Percentiles rank a stretch among this genome's conserved stretches.
These are phyloP conservation scores for Teunomyces atbi DNA, from an alignment of 805 yeast species.

Conservation along the genomic window DNA sequence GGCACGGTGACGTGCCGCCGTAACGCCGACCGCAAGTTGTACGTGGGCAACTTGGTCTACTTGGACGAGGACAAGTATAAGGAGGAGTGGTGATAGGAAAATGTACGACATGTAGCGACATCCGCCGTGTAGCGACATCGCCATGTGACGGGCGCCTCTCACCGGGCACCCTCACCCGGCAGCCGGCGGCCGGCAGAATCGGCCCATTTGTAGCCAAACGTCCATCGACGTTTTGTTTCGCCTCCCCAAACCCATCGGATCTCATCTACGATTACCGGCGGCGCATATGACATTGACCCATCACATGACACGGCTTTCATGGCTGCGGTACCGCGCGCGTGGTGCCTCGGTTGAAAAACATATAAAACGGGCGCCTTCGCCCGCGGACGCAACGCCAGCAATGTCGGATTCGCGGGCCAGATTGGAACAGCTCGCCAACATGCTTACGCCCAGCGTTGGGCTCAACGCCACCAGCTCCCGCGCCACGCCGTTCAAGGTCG, in stretches of 20 bases:
- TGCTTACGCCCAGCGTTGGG: slow-evolving; percentile 19
- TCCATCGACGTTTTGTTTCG: background rate
- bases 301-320: background rate
- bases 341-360: slow-evolving; percentile 4
- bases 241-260: too few species aligned
- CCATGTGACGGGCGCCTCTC: too few species aligned
- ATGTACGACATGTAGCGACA: background rate
- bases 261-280: background rate
- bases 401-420: background rate
- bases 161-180: too few species aligned
- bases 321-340: slow-evolving; percentile 1
- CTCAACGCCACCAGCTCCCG: slow-evolving; percentile 5
- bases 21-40: slow-evolving; percentile 55
- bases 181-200: too few species aligned
- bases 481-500: slow-evolving; percentile 31
- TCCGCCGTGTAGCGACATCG: too few species aligned
- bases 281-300: background rate
- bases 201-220: too few species aligned
- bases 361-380: slow-evolving; percentile 3
- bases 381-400: background rate
- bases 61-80: slow-evolving; percentile 9
- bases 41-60: slow-evolving; percentile 32
- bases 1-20: slow-evolving; percentile 75
- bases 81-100: slow-evolving; percentile 6
- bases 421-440: slow-evolving; percentile 27